phyloP scores from a whole-genome alignment of 805 yeast species.

The Ogataea sp. region DNA sequence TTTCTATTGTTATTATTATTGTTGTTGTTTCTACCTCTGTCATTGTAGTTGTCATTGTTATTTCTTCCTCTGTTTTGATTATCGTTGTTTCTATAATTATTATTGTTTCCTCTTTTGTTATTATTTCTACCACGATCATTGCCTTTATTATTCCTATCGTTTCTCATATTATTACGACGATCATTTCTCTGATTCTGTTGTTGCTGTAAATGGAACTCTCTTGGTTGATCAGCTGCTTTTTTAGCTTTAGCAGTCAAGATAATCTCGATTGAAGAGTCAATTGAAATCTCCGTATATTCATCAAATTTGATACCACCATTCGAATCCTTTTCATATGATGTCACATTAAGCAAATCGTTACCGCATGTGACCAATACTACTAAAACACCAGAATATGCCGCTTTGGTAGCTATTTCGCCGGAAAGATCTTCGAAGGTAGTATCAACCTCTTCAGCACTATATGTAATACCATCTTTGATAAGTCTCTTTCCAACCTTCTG shows the following conservation, averaged over 20 bases:
- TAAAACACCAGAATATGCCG: constrained; percentile 71
- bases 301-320: constrained; percentile 77
- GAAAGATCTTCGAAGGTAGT: constrained; percentile 24
- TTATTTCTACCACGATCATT: constrained; percentile 1
- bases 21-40: constrained; percentile 2
- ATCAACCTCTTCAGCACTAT: constrained; percentile 18
- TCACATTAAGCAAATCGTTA: constrained; percentile 53
- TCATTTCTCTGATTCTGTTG: constrained; percentile 1
- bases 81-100: constrained; percentile 6
- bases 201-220: constrained; percentile 4
- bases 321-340: constrained; percentile 58
- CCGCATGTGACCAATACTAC: constrained; percentile 62
- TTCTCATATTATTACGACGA: constrained; percentile 6
- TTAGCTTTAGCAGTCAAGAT: constrained; percentile 34
- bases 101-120: constrained; percentile 4
- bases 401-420: constrained; percentile 52
- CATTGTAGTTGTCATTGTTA: constrained; percentile 5
- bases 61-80: too few relatives aligned
- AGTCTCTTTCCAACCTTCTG: constrained; percentile 31
- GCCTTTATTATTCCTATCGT: constrained; percentile 3
- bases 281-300: constrained; percentile 66
- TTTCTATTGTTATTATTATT: constrained; percentile 5
- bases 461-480: constrained; percentile 27
- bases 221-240: constrained; percentile 12
- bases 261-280: constrained; percentile 57